Conservation (phyloP, 495 filamentous ascomycete species). For the Daldinia bambusicola region DNA sequence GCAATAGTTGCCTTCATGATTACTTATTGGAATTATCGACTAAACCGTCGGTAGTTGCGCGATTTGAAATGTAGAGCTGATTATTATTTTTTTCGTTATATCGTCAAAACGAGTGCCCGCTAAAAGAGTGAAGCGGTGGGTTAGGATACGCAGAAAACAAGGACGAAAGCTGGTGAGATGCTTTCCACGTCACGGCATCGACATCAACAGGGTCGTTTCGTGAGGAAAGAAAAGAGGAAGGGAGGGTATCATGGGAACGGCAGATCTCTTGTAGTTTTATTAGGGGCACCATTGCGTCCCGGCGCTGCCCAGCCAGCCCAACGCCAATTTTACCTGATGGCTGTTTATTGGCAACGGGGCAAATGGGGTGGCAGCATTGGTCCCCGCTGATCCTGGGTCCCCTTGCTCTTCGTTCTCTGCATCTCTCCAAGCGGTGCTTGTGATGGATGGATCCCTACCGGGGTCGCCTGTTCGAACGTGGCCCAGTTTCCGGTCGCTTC, state of each 20-base stretch:
- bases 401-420: slow-evolving; percentile 26
- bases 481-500: slow-evolving; percentile 20
- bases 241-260: slow-evolving; percentile 45
- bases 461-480: slow-evolving; percentile 23
- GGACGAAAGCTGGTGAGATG: slow-evolving; percentile 61
- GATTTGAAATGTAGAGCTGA: slow-evolving; percentile 42
- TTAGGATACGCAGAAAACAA: slow-evolving; percentile 60
- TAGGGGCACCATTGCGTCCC: slow-evolving; percentile 44
- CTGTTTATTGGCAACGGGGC: slow-evolving; percentile 42
- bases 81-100: slow-evolving; percentile 53
- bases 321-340: slow-evolving; percentile 46
- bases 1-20: slow-evolving; percentile 75
- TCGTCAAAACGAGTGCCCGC: slow-evolving; percentile 83
- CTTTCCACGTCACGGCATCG: slow-evolving; percentile 63
- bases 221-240: slow-evolving; percentile 54
- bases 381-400: slow-evolving; percentile 36
- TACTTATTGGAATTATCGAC: slow-evolving; percentile 35
- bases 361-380: slow-evolving; percentile 35
- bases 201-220: slow-evolving; percentile 57
- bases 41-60: slow-evolving; percentile 33
- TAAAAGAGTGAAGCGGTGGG: slow-evolving; percentile 97
- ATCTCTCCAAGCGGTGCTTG: slow-evolving; percentile 40
- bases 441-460: slow-evolving; percentile 34
- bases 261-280: slow-evolving; percentile 48
- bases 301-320: slow-evolving; percentile 29